A percentile compares a stretch with the other conserved stretches of the same genome.
phyloP scores from a whole-genome alignment of 768 basidiomycete species.

The Agaricus sinodeliciosus region DNA sequence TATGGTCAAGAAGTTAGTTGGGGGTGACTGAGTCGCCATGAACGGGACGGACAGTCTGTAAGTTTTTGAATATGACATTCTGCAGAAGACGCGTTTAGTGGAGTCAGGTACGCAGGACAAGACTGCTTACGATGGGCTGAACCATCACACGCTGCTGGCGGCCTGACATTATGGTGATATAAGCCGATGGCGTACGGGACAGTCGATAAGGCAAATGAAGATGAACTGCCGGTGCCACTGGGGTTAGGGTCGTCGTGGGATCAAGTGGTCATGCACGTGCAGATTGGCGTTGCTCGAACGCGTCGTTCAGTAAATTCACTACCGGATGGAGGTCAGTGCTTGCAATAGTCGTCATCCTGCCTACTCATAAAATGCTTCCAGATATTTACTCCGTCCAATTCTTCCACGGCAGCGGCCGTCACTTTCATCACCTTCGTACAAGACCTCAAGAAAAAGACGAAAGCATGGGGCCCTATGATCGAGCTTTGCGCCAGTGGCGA shows the following conservation, averaged over 20 bases:
- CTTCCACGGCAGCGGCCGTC: conserved; percentile 96
- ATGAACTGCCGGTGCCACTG: not conserved
- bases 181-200: not conserved
- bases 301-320: conserved; percentile 21
- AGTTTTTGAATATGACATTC: conserved; percentile 98
- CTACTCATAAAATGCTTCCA: conserved; percentile 20
- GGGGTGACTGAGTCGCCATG: not conserved
- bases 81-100: conserved; percentile 21
- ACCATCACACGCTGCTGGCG: conserved; percentile 98
- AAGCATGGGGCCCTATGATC: conserved; percentile 95
- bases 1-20: conserved; percentile 3
- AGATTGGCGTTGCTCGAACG: conserved; percentile 23
- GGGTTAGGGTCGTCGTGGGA: conserved; percentile 7
- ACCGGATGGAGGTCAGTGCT: conserved; percentile 37
- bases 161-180: conserved; percentile 63
- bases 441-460: conserved; percentile 95
- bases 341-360: not conserved
- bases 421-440: conserved; percentile 99
- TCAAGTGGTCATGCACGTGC: conserved; percentile 17
- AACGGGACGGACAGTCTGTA: conserved; percentile 59
- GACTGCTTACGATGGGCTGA: conserved; percentile 86
- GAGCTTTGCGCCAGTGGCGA: conserved; percentile 92
- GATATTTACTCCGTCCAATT: conserved; percentile 72
- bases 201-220: conserved; percentile 5
- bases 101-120: not conserved